Conservation (phyloP, 257 asterid species). For the Nicotiana obtusifolia region DNA sequence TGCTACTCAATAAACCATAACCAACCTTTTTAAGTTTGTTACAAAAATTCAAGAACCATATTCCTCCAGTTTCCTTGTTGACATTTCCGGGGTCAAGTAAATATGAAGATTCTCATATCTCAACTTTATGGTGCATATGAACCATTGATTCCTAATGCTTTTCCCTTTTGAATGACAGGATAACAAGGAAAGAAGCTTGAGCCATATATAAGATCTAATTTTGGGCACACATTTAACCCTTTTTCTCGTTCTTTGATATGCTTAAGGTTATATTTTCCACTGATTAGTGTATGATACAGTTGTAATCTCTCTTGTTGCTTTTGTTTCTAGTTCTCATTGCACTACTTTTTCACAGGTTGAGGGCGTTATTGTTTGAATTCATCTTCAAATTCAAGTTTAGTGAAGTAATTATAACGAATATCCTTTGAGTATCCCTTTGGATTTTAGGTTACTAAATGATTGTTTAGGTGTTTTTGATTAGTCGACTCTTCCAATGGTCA, state of each 20-base stretch:
- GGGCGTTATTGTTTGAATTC: neutral
- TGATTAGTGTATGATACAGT: neutral
- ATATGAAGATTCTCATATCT: neutral
- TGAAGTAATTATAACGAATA: neutral
- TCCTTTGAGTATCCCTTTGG: neutral
- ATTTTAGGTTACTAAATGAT: neutral
- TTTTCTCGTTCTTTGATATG: neutral
- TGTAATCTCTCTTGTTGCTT: neutral
- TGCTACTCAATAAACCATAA: neutral
- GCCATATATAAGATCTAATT: neutral
- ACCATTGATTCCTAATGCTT: conserved; percentile 4
- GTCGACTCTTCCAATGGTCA: neutral
- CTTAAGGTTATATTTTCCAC: neutral
- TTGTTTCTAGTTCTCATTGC: neutral
- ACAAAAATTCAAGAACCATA: neutral
- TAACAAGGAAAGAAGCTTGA: conserved; percentile 93
- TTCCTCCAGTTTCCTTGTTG: neutral
- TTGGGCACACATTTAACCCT: neutral
- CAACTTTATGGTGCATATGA: neutral
- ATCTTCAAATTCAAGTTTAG: neutral
- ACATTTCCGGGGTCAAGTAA: neutral
- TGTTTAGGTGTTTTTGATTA: neutral
- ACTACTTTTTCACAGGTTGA: neutral
- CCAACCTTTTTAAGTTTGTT: neutral
- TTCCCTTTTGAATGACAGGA: conserved; percentile 40